Percentiles rank a stretch among this genome's conserved stretches.
Evolutionary conservation across 2,329 filamentous ascomycete genomes (phyloP).

Genomic region (Aspergillus quadricinctus): DNA sequence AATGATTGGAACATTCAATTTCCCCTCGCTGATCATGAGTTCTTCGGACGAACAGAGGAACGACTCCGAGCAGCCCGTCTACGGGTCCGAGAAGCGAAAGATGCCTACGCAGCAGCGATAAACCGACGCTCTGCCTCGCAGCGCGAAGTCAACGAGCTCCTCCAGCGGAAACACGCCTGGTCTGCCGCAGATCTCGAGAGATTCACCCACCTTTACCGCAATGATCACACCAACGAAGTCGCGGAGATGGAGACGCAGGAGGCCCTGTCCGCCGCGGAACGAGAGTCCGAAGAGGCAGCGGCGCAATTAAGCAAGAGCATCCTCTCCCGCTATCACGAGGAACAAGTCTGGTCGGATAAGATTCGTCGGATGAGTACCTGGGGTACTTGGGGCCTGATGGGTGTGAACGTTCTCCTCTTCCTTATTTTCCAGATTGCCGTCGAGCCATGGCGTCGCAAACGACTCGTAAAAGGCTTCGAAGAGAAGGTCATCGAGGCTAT

Average conservation of each 20-base stretch:
- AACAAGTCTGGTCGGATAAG: slow-evolving; percentile 98
- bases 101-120: slow-evolving; percentile 77
- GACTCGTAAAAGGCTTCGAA: slow-evolving; percentile 78
- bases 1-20: background rate
- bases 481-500: slow-evolving; percentile 67
- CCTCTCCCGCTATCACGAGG: slow-evolving; percentile 89
- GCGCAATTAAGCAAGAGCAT: slow-evolving; percentile 76
- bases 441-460: slow-evolving; percentile 81
- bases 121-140: slow-evolving; percentile 80
- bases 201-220: slow-evolving; percentile 87
- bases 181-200: slow-evolving; percentile 80
- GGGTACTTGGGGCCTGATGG: slow-evolving; percentile 98
- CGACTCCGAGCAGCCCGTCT: slow-evolving; percentile 53
- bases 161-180: slow-evolving; percentile 94
- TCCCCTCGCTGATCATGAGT: slow-evolving; percentile 2
- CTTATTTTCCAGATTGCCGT: slow-evolving; percentile 81
- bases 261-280: slow-evolving; percentile 69
- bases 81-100: slow-evolving; percentile 66
- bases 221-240: slow-evolving; percentile 89
- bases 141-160: slow-evolving; percentile 88
- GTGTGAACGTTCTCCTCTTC: slow-evolving; percentile 86
- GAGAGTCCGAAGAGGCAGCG: slow-evolving; percentile 71
- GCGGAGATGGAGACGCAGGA: slow-evolving; percentile 70
- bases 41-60: slow-evolving; percentile 39
- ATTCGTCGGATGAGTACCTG: slow-evolving; percentile 95